Base-by-base conservation (phyloP, 805 yeast genomes). In the Pichia californica region DNA sequence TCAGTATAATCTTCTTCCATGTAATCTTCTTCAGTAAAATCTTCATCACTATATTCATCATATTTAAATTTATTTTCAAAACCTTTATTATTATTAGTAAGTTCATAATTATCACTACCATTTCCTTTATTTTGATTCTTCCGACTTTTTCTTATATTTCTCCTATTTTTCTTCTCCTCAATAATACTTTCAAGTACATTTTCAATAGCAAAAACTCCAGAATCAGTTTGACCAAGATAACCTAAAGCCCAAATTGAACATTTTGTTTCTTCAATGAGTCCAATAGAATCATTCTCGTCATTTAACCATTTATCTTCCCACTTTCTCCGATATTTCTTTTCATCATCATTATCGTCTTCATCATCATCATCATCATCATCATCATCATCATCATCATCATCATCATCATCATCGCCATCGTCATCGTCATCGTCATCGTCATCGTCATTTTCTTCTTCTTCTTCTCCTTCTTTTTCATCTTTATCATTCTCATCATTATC, bases 211-310 rank as follows among this genome's bases (percentile, higher is more conserved):
- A 32, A 40, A 3, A 40, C 14, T 4, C 43, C 43, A 14, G 32
- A 10, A 19, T 40, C 37, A 4, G 37, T 40, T 21, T 40, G 43
- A 19, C 43, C 43, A 31, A 40, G 19, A 18, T 15, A 40, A 14
- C 43, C 43, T 13, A 40, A 16, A 3, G 37, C 37, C 30, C 43
- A 40, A 15, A 40, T 32, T 15, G 43, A 40, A 27, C 37, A 32
- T 14, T 32, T 40, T 25, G 37, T 40, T 21, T 40, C 37, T 10
- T 40, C 43, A 16, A 40, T 31, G n/a, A 38, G 25, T 9, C 36
- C 35, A 8, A 7, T 18, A 5, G 36, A 9, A 21, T 31, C 31
- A 18, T 13, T 27, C 36, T 38, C 43, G 10, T 40, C 37, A 23
- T 40, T 31, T 27, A 32, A 31, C 36, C 43, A 40, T 27, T 18